Percentiles rank a stretch among this genome's conserved stretches.
Conservation (phyloP, 1,139 yeast species). For the Geotrichum restrictum region DNA sequence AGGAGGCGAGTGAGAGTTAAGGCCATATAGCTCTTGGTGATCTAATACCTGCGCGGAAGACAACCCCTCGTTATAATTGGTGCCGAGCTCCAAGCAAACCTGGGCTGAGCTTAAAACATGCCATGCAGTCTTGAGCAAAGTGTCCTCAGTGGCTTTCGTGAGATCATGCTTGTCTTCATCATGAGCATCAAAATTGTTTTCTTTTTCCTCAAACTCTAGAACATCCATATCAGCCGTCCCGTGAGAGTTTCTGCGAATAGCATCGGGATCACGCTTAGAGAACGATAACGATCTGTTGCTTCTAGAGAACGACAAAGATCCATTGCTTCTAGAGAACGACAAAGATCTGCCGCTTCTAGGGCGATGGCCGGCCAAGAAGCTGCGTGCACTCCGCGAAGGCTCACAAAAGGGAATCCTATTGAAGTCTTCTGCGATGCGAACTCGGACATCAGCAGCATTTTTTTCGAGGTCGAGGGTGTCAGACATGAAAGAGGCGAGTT, state of each 20-base stretch:
- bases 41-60: slow-evolving; percentile 28
- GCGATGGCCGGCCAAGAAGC: neutral
- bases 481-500: neutral
- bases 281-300: too few relatives aligned
- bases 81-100: neutral
- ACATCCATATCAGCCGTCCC: neutral
- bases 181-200: neutral
- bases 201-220: neutral
- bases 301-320: too few relatives aligned
- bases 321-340: too few relatives aligned
- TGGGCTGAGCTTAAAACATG: neutral
- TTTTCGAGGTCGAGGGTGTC: neutral
- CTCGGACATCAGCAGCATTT: neutral
- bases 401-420: neutral
- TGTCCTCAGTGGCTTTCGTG: neutral
- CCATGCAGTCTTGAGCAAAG: slow-evolving; percentile 1
- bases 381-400: neutral
- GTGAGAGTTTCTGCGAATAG: neutral
- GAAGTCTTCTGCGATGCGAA: slow-evolving; percentile 1
- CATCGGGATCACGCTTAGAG: neutral
- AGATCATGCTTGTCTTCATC: neutral
- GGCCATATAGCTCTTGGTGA: slow-evolving; percentile 28
- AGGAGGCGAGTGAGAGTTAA: slow-evolving; percentile 41
- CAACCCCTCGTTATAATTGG: slow-evolving; percentile 24
- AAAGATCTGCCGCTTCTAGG: too few relatives aligned